Evolutionary conservation across 306 rosid genomes (phyloP), one percentile per base, ranked within the genome.

Genomic region (Quercus rubra): DNA sequence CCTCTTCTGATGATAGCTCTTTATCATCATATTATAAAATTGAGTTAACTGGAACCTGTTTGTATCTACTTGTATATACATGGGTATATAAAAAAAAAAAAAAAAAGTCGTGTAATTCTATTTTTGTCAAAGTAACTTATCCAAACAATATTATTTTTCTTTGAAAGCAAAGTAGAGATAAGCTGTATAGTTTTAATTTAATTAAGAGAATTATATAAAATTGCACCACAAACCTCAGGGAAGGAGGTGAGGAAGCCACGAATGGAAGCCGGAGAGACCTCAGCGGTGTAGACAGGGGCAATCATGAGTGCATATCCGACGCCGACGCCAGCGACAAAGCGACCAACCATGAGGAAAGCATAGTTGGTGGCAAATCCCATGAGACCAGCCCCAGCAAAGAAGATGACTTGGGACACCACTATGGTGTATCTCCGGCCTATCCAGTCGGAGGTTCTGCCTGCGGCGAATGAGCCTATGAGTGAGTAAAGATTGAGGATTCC

Each of bases 371-470:
- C 86, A 57, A 92, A 88, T 0, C 98, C 97, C 98, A 92, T 94
- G 25, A 94, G 90, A 13, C 90, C 27, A 10, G 98, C 91, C 25
- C 97, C 98, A 14, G 5, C 87, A 51, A 92, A 91, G 86, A 91
- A 91, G 49, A 94, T 91, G 0, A 55, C 88, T 0, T 87, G 92
- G 19, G 95, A 91, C 0, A 92, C 72, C 0, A 87, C 89, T 5
- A 92, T 94, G 12, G 97, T 91, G 86, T 91, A 92, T 17, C 97
- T 94, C 9, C 98, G 93, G 4, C 98, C 98, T 0, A 94, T 85
- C 98, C 94, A 94, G 68, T 94, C 97, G 1, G 98, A 94, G 3
- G 97, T 92, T 81, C 91, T 84, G 0, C 98, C 98, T 5, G 98
- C 94, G 0, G 86, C 88, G 14, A 83, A 74, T 0, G 98, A 89